A percentile compares a stretch with the other conserved stretches of the same genome.
Conservation (phyloP, 2,329 filamentous ascomycete species). For the Penicillium hesseltinei region DNA sequence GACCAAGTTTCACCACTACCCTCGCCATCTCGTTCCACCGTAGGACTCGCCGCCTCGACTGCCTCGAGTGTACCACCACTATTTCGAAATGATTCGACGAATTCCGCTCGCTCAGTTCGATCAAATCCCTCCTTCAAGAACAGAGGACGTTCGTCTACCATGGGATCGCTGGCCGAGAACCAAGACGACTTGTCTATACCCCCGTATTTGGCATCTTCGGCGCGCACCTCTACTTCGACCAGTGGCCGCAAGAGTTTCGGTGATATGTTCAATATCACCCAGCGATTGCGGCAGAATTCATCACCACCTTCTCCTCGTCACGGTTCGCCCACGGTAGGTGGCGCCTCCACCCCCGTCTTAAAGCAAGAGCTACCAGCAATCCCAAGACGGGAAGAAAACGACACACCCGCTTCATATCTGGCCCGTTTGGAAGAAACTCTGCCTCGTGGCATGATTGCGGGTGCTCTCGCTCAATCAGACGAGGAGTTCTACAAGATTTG, state of each 20-base stretch:
- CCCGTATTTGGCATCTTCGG: conserved; percentile 56
- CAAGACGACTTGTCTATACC: conserved; percentile 70
- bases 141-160: conserved; percentile 80
- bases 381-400: conserved; percentile 78
- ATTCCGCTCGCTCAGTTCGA: conserved; percentile 64
- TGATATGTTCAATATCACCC: conserved; percentile 74
- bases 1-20: conserved; percentile 43
- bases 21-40: conserved; percentile 53
- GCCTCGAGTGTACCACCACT: conserved; percentile 49
- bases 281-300: conserved; percentile 76
- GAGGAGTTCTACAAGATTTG: conserved; percentile 82
- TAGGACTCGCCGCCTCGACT: conserved; percentile 49
- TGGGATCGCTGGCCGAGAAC: conserved; percentile 74
- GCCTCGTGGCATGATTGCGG: conserved; percentile 78
- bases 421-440: conserved; percentile 77
- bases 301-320: conserved; percentile 66
- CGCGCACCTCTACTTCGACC: conserved; percentile 76
- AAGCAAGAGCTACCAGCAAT: conserved; percentile 65
- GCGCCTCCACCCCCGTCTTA: conserved; percentile 68
- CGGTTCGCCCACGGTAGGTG: conserved; percentile 58
- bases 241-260: conserved; percentile 88
- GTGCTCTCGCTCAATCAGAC: conserved; percentile 77
- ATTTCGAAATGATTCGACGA: conserved; percentile 60
- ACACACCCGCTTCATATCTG: conserved; percentile 87
- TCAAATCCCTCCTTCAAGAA: conserved; percentile 54